Conservation (phyloP, 306 rosid genomes). For the Nissolia schottii region DNA sequence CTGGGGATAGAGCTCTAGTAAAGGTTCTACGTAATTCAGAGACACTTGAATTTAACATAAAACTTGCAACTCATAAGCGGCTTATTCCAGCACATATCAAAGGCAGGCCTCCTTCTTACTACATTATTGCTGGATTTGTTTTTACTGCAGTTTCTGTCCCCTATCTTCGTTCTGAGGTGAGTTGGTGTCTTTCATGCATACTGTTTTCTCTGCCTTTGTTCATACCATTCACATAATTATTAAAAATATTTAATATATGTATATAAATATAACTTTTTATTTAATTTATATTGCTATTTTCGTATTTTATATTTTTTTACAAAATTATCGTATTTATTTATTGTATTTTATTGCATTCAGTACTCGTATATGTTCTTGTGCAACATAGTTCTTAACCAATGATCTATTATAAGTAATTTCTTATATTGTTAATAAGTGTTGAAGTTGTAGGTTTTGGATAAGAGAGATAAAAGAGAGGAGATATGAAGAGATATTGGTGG, state of each 20-base stretch:
- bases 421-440: no score
- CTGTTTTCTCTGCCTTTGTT: not conserved
- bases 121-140: constrained; percentile 83
- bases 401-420: no score
- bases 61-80: constrained; percentile 63
- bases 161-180: constrained; percentile 84
- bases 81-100: constrained; percentile 76
- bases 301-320: no score
- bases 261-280: no score
- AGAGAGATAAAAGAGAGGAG: no score
- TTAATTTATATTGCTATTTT: no score
- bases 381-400: not conserved
- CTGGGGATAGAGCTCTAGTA: constrained; percentile 53
- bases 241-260: no score
- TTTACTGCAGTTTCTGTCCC: constrained; percentile 74
- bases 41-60: constrained; percentile 50
- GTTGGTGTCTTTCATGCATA: not conserved
- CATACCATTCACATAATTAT: not conserved
- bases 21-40: constrained; percentile 50
- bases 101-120: constrained; percentile 87
- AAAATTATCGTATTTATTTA: no score
- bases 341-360: no score
- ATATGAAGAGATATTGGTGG: no score
- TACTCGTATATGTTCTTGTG: no score
- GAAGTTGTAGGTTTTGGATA: no score